Evolutionary conservation across 164 flowering plant genomes (phyloP), one percentile per base, ranked within the genome.

Genomic region (Brasenia schreberi): DNA sequence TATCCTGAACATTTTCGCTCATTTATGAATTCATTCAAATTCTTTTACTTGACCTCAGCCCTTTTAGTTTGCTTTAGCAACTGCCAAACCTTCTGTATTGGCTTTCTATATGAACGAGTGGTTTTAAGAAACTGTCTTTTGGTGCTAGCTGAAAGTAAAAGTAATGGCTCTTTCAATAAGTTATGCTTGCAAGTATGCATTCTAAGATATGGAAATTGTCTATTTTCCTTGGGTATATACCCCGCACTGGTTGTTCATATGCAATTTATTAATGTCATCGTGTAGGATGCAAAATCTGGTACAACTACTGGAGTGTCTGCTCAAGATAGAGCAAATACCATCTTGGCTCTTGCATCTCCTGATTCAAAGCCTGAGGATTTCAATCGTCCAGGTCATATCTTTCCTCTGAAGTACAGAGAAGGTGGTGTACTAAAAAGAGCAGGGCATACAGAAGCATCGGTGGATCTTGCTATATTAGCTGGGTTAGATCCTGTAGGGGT

Each of bases 231-330:
- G 39, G 39, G 39, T 49, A 49, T 49, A 9, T 49, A 14, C 16
- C 12, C 12, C 56, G 9, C 56, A 49, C 2, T 49, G 16, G 16
- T 14, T 6, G 9, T 14, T 49, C 56, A 49, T 49, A 49, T 49
- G 56, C 12, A 9, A 49, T 14, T 49, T 14, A 49, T 49, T 49
- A 9, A 49, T 49, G 56, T 14, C 4, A 9, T 45, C 12, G 0
- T 45, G 53, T 75, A 93, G 98, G 99, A 94, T 81, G 97, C 96
- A 59, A 91, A 91, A 77, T 76, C 81, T 77, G 97, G 96, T 61
- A 94, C 99, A 65, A 88, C 86, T 39, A 94, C 97, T 45, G 99
- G 99, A 11, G 99, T 94, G 4, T 94, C 99, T 61, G 99, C 99
- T 64, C 77, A 67, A 73, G 97, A 94, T 70, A 81, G 99, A 71